These are phyloP conservation scores for Penicillium herquei DNA, from an alignment of 495 filamentous ascomycete genomes.

Conservation along the genomic window DNA sequence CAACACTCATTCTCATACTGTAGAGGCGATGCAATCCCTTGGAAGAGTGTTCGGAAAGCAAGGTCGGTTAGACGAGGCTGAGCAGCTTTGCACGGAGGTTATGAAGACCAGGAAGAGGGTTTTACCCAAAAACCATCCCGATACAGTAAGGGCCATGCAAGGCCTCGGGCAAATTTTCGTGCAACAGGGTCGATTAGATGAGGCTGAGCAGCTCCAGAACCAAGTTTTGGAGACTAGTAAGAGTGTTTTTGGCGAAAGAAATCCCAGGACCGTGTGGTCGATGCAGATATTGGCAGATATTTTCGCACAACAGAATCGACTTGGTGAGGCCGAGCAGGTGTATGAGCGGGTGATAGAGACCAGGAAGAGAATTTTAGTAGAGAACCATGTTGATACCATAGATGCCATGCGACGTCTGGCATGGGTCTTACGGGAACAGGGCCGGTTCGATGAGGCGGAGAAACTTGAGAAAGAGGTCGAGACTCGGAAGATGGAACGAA, in stretches of 20 bases:
- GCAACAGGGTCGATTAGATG: not conserved
- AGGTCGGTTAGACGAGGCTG: not conserved
- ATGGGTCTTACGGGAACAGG: not conserved
- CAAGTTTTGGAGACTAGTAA: not conserved
- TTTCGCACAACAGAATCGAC: no score
- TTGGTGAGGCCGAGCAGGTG: no score
- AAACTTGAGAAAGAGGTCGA: not conserved
- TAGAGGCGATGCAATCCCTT: not conserved
- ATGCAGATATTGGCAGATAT: no score
- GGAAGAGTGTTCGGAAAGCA: not conserved
- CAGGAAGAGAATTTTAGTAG: no score
- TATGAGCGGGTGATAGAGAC: no score
- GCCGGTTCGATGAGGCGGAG: not conserved
- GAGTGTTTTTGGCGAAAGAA: not conserved
- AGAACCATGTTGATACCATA: no score
- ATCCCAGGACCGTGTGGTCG: not conserved
- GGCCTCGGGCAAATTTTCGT: no score
- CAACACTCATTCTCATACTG: no score
- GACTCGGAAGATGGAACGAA: no score
- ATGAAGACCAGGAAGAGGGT: not conserved
- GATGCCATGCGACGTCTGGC: no score
- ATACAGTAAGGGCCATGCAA: not conserved
- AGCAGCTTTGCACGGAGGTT: not conserved
- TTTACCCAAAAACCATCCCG: not conserved
- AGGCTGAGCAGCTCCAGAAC: not conserved